Evolutionary conservation across 495 filamentous ascomycete genomes (phyloP), one percentile per base, ranked within the genome.

Genomic region (Hypoxylon crocopeplum): DNA sequence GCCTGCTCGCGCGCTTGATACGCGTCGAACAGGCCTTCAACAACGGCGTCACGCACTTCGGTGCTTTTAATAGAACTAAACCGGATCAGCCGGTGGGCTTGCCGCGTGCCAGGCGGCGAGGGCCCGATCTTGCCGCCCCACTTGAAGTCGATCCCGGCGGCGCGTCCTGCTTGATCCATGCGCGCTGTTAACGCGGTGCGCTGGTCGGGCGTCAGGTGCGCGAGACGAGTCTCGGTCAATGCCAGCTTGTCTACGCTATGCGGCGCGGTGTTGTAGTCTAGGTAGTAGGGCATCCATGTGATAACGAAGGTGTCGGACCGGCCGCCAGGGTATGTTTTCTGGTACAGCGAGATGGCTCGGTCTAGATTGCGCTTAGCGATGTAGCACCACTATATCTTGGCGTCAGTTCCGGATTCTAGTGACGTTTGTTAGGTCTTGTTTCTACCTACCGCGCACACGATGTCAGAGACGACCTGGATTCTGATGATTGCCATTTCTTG

Each of bases 1-100:
- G 95, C 91, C 64, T 83, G 79, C 64, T 88, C 86, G 11, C 88
- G 81, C 71, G 95, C 89, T 48, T 93, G 92, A 62, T 93, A 91
- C 5, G 81, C 78, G 16, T 73, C 76, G 72, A 95, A 92, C 5
- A 96, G 69, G 47, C 85, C 77, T 60, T 87, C 82, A 1, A 90
- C 81, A 17, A 92, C 80, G 15, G 78, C 76, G 5, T 82, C 86
- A 69, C 92, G 85, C 15, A 84, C 41, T 4, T 75, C 75, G 30
- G 73, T 66, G 10, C 77, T 76, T 58, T 85, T 84, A 24, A 80
- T 75, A 50, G 84, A 86, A 13, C 82, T 89, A 42, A 88, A 80
- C 68, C 90, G 85, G 17, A 93, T 78, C 40, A 96, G 67, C 15
- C 90, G 80, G 64, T 95, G 91, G 38, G 85, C 86, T 51, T 95